Percentiles rank a stretch among this genome's conserved stretches.
Evolutionary conservation across 306 rosid species (phyloP).

Genomic region (Hippophae rhamnoides): DNA sequence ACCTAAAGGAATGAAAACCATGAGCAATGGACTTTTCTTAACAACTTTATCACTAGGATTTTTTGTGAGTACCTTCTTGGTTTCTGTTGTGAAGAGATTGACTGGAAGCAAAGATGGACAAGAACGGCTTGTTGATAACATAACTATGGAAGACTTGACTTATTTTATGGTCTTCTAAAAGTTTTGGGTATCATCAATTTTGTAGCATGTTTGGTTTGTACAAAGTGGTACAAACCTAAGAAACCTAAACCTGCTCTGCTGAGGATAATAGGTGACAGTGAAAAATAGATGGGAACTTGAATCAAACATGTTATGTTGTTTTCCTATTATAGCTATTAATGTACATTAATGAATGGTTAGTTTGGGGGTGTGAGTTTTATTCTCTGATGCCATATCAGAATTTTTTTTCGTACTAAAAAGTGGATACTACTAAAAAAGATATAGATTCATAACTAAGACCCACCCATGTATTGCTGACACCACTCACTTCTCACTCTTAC

Average conservation of each 20-base stretch:
- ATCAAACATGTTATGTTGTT: too few relatives aligned
- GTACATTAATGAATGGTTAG: too few relatives aligned
- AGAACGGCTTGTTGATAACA: slow-evolving; percentile 74
- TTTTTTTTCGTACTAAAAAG: too few relatives aligned
- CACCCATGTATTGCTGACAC: too few relatives aligned
- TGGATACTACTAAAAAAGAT: too few relatives aligned
- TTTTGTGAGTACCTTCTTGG: slow-evolving; percentile 77
- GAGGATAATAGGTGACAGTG: slow-evolving; percentile 13
- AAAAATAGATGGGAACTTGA: too few relatives aligned
- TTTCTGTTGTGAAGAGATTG: slow-evolving; percentile 47
- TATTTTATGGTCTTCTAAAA: slow-evolving; percentile 67
- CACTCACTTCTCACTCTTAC: too few relatives aligned
- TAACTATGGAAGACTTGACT: slow-evolving; percentile 70
- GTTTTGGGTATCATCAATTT: slow-evolving; percentile 49
- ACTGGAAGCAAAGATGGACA: slow-evolving; percentile 42
- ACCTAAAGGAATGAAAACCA: slow-evolving; percentile 89
- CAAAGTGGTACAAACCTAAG: slow-evolving; percentile 58
- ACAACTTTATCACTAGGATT: slow-evolving; percentile 78
- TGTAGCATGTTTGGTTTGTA: slow-evolving; percentile 44
- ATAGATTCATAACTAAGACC: too few relatives aligned
- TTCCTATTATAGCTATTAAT: too few relatives aligned
- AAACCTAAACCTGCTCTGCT: slow-evolving; percentile 27
- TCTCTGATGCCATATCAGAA: too few relatives aligned
- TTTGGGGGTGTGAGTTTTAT: too few relatives aligned
- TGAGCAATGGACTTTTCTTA: slow-evolving; percentile 92